These are phyloP conservation scores for Fusarium floridanum DNA, from an alignment of 2,329 filamentous ascomycete species.

Conservation along the genomic window DNA sequence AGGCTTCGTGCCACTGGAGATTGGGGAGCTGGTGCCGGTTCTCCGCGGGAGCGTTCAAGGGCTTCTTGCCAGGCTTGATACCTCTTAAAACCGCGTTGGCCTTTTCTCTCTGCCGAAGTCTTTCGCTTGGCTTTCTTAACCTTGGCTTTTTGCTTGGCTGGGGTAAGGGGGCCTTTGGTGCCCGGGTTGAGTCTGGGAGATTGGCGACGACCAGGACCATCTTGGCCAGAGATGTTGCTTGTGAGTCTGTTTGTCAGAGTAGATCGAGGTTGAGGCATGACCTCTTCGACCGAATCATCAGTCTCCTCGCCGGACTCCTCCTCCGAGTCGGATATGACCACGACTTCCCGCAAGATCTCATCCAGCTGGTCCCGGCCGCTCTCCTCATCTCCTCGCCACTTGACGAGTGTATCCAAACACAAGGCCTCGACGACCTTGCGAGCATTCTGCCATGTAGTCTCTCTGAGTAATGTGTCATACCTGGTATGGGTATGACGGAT, in stretches of 20 bases:
- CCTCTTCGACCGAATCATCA: conserved; percentile 49
- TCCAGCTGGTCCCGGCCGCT: conserved; percentile 76
- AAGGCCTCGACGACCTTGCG: conserved; percentile 71
- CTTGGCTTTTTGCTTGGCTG: conserved; percentile 38
- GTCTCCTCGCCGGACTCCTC: conserved; percentile 57
- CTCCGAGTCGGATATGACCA: conserved; percentile 74
- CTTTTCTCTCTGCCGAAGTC: conserved; percentile 49
- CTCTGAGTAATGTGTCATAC: conserved; percentile 71
- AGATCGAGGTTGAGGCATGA: conserved; percentile 25
- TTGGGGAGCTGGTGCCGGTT: conserved; percentile 17
- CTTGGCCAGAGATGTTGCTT: conserved; percentile 25
- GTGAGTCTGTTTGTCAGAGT: conserved; percentile 16
- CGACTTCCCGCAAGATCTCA: conserved; percentile 75
- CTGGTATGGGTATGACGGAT: conserved; percentile 76
- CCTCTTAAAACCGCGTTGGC: conserved; percentile 61
- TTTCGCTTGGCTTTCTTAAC: conserved; percentile 48
- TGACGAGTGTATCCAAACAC: conserved; percentile 75
- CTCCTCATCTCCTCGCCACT: conserved; percentile 80
- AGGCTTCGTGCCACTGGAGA: conserved; percentile 23
- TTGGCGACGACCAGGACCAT: conserved; percentile 32
- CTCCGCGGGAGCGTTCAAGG: conserved; percentile 47
- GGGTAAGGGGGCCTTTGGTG: conserved; percentile 28
- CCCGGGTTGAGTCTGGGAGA: conserved; percentile 31
- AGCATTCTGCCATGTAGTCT: conserved; percentile 70
- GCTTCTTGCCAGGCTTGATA: conserved; percentile 61